Base-by-base conservation (phyloP, 2,329 filamentous ascomycete genomes). In the Fusarium fracticaudum region DNA sequence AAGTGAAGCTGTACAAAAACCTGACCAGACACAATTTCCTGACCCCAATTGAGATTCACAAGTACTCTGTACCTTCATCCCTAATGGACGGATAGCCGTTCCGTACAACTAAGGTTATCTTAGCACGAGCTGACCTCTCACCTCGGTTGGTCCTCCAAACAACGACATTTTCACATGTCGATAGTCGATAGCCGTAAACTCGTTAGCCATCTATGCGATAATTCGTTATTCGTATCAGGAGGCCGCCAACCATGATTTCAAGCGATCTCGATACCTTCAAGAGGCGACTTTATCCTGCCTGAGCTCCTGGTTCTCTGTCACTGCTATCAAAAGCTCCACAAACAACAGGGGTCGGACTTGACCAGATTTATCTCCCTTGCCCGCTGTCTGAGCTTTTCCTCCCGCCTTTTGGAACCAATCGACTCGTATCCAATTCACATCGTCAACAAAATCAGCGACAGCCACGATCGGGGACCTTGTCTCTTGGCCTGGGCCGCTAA, bases 31-130 rank as follows among this genome's bases (percentile, higher is more conserved):
- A 44, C 29, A 37, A 31, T 6, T 45, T 41, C 20, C 54, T 26
- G 35, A 18, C 47, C 35, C 31, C 29, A 40, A 61, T 26, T 13
- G 44, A n/a, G 20, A 55, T 51, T 55, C 44, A 59, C 47, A 62
- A 35, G 71, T 74, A 64, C 71, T 24, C 40, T 67, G 50, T 50
- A 40, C 38, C 20, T 41, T 18, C 18, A 24, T 38, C 11, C 38
- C 22, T 12, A 10, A 24, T 43, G 24, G 26, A 22, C 43, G 64
- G 50, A 63, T 58, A 18, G 26, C 48, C 40, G 47, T 64, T 61
- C 67, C 53, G 44, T 59, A 29, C 40, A 69, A 71, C 53, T 68
- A 74, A 74, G 71, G 67, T 74, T 74, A 74, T 74, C 71, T 74
- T 74, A 73, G 71, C 71, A 74, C 71, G 37, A 67, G 63, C 33